Conservation (phyloP, 768 basidiomycete species). For the Cyathus striatus region DNA sequence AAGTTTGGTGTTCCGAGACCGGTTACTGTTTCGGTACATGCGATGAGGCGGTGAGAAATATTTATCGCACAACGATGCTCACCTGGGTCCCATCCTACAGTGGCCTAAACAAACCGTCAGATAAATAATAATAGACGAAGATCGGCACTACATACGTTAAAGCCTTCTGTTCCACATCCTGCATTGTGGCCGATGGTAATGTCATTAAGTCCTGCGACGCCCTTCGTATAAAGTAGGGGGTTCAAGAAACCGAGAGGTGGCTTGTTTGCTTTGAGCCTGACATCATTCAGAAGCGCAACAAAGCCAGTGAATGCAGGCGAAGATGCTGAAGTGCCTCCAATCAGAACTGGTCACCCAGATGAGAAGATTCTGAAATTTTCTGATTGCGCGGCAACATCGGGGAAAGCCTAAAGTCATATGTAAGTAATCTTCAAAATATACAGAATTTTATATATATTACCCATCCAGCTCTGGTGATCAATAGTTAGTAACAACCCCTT, state of each 20-base stretch:
- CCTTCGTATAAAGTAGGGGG: conserved; percentile 47
- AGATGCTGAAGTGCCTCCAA: conserved; percentile 60
- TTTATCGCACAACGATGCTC: conserved; percentile 15
- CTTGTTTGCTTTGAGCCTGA: conserved; percentile 36
- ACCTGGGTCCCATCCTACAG: conserved; percentile 41
- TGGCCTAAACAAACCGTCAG: neutral
- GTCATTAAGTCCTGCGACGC: conserved; percentile 42
- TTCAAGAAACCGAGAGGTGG: conserved; percentile 58
- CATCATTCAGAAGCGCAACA: conserved; percentile 60
- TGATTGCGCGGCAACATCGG: conserved; percentile 60
- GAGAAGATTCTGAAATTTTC: neutral
- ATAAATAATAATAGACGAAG: neutral
- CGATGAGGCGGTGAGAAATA: neutral
- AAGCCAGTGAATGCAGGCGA: conserved; percentile 59
- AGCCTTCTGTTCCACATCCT: conserved; percentile 56
- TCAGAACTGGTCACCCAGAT: conserved; percentile 9
- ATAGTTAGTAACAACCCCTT: too few species aligned
- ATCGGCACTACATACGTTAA: conserved; percentile 37
- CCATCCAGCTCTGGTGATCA: too few species aligned
- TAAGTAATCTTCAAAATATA: neutral
- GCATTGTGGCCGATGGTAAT: conserved; percentile 49
- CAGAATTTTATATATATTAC: too few species aligned
- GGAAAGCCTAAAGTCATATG: conserved; percentile 37
- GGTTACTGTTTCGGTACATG: conserved; percentile 28
- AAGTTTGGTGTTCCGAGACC: conserved; percentile 54